Evolutionary conservation across 495 filamentous ascomycete species (phyloP).

Genomic region (Neurospora sp.): DNA sequence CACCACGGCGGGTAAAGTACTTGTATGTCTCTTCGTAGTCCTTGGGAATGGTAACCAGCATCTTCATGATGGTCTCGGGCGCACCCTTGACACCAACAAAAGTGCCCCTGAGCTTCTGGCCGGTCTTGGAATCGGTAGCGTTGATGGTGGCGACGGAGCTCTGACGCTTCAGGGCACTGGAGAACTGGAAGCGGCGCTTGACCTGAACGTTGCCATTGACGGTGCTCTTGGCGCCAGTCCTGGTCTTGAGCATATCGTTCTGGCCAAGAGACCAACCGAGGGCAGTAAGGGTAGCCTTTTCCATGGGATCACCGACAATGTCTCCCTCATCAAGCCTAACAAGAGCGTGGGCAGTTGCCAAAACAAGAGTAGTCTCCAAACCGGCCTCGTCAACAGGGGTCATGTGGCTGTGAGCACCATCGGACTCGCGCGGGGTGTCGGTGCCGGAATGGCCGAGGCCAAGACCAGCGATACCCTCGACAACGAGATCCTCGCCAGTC

Average conservation of each 20-base stretch:
- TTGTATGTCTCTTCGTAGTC: constrained; percentile 98
- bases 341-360: constrained; percentile 90
- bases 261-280: constrained; percentile 86
- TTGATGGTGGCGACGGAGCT: constrained; percentile 82
- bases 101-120: constrained; percentile 65
- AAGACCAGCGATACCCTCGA: constrained; percentile 93
- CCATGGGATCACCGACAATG: constrained; percentile 97
- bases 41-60: constrained; percentile 72
- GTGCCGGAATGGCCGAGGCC: constrained; percentile 55
- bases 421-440: constrained; percentile 53
- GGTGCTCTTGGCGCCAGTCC: constrained; percentile 30
- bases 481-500: constrained; percentile 93
- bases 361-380: constrained; percentile 78
- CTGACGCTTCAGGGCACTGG: constrained; percentile 89
- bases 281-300: constrained; percentile 83
- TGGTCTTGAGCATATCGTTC: constrained; percentile 67
- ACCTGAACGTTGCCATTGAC: constrained; percentile 64
- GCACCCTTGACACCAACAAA: constrained; percentile 96
- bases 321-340: constrained; percentile 96
- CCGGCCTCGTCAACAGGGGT: constrained; percentile 53
- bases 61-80: constrained; percentile 88
- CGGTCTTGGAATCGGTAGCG: constrained; percentile 53
- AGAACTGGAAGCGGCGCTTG: constrained; percentile 96
- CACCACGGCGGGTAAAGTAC: constrained; percentile 90
- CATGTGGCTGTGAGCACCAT: constrained; percentile 70